Evolutionary conservation across 2,329 filamentous ascomycete species (phyloP), one percentile per base, ranked within the genome.

Genomic region (Immersiporthe knoxdaviesiana): DNA sequence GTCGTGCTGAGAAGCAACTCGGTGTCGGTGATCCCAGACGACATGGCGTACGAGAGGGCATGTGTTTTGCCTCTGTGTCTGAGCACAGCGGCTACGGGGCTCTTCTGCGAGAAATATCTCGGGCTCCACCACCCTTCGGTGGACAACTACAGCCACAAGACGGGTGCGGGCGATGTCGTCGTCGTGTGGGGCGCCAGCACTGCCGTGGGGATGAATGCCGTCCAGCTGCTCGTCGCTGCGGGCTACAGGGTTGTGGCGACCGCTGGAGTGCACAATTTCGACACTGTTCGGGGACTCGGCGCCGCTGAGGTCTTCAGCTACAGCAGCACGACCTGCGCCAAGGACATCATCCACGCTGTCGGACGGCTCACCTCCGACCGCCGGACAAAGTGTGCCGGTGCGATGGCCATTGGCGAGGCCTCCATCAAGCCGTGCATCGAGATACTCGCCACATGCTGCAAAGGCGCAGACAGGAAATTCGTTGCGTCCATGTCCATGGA

Each of bases 161-260:
- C 30, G 16, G 44, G 18, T 1, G 1, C 27, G 1, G 24, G 27
- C n/a, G 47, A 64, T 24, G 58, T 58, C 6, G 61, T 80, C 12
- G 52, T 81, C 30, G 72, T 81, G 12, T 74, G 73, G 79, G 84
- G 83, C 27, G 86, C 84, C 6, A 80, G 83, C 0, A 80, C 81
- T 2, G 79, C 76, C 58, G 82, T 85, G 1, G 84, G 84, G 3
- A 78, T 77, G 72, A 81, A 79, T 65, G 82, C 81, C 3, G 80
- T 85, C 39, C 84, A 86, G 71, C 78, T 85, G 0, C 79, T 81
- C 18, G 75, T 76, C 1, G 80, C 79, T 1, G 78, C 81, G 7
- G 84, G 83, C 4, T 84, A 82, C 70, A 75, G 80, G 16, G 82
- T 86, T 4, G 68, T 82, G 27, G 75, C 80, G 4, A 83, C 81